phyloP scores from a whole-genome alignment of 192 early-diverging fungal species.

The Dissophora globulifera region DNA sequence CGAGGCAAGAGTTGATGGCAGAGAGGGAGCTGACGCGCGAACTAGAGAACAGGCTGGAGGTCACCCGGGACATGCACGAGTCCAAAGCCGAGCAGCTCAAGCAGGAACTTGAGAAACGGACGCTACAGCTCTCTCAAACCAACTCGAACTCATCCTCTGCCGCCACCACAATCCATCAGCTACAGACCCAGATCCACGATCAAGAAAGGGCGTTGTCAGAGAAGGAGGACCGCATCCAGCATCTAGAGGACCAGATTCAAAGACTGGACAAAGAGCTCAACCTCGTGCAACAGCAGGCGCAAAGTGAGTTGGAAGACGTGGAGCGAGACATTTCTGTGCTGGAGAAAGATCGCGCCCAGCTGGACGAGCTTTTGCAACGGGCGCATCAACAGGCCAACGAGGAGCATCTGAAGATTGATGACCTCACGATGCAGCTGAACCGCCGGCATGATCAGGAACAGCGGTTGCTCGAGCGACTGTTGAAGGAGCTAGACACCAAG shows the following conservation, averaged over 20 bases:
- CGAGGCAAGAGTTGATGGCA: conserved; percentile 2
- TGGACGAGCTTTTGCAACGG: conserved; percentile 11
- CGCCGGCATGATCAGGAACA: conserved; percentile 14
- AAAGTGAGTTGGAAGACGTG: conserved; percentile 29
- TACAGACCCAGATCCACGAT: conserved; percentile 22
- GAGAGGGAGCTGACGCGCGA: conserved; percentile 20
- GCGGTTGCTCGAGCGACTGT: conserved; percentile 13
- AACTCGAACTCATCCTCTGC: conserved; percentile 14
- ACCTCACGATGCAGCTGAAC: conserved; percentile 8
- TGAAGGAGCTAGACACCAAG: conserved; percentile 17
- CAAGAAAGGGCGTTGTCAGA: conserved; percentile 30
- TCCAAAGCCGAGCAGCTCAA: conserved; percentile 25
- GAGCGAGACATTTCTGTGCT: conserved; percentile 26
- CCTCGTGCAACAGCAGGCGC: conserved; percentile 31
- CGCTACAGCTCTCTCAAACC: conserved; percentile 7
- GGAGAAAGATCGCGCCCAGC: conserved; percentile 8
- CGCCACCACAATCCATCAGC: conserved; percentile 8
- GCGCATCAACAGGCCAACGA: conserved; percentile 15
- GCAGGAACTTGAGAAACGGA: conserved; percentile 20
- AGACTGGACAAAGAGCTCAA: conserved; percentile 31
- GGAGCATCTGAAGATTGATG: conserved; percentile 11
- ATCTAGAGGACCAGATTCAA: too few species aligned
- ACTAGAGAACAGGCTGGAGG: conserved; percentile 18
- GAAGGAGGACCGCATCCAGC: conserved; percentile 42
- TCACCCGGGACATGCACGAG: conserved; percentile 16